These are phyloP conservation scores for Ganoderma meredithae DNA, from an alignment of 1,284 basidiomycete species.

Conservation along the genomic window DNA sequence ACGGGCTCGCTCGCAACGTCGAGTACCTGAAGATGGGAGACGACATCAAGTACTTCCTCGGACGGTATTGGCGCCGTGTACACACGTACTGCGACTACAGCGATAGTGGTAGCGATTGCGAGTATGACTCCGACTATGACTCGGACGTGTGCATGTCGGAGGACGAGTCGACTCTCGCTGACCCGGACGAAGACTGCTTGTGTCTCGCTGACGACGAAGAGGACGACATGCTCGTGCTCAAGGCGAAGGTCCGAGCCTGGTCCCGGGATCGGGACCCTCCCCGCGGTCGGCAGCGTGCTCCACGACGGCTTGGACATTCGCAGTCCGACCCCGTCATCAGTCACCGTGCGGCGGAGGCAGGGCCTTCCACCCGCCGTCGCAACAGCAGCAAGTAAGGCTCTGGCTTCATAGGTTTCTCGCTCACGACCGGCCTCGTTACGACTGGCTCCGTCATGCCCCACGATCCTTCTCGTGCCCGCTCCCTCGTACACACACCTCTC, in stretches of 20 bases:
- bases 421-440: constrained; percentile 17
- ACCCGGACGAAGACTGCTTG: constrained; percentile 32
- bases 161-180: constrained; percentile 35
- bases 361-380: constrained; percentile 28
- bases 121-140: constrained; percentile 41
- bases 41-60: constrained; percentile 74
- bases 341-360: constrained; percentile 31
- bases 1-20: constrained; percentile 81
- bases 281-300: constrained; percentile 40
- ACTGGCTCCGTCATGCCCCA: constrained; percentile 13
- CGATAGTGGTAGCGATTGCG: constrained; percentile 34
- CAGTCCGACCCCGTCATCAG: constrained; percentile 43
- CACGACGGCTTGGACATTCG: constrained; percentile 43
- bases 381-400: constrained; percentile 33
- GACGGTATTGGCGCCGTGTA: constrained; percentile 62
- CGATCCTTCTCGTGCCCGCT: constrained; percentile 7
- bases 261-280: constrained; percentile 35
- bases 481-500: constrained; percentile 6
- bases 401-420: neutral
- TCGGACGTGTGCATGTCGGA: constrained; percentile 38
- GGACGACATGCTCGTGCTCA: constrained; percentile 37
- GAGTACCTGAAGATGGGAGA: constrained; percentile 77
- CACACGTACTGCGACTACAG: constrained; percentile 44
- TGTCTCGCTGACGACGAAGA: constrained; percentile 42
- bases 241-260: constrained; percentile 33